Evolutionary conservation across 2,329 filamentous ascomycete genomes (phyloP).

Genomic region (Byssochlamys sp.): DNA sequence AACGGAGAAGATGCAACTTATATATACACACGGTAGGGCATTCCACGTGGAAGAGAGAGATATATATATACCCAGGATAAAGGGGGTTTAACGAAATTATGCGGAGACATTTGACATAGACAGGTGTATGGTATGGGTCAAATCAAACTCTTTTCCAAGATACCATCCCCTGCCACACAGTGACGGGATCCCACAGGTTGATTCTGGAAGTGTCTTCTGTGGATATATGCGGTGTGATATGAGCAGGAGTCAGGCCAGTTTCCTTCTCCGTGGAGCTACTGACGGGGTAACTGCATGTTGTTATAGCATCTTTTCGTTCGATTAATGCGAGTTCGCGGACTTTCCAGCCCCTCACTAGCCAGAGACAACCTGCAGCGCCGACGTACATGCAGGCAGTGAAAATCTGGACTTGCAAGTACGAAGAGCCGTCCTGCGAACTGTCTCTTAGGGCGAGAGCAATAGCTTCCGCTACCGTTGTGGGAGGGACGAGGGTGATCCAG

Average conservation of each 20-base stretch:
- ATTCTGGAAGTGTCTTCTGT: neutral
- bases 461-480: conserved; percentile 40
- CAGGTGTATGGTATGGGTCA: neutral
- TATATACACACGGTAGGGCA: no score
- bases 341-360: conserved; percentile 34
- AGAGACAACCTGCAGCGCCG: conserved; percentile 41
- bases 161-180: conserved; percentile 23
- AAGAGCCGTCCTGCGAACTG: conserved; percentile 13
- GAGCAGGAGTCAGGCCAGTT: neutral
- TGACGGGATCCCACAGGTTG: conserved; percentile 18
- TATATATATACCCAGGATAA: no score
- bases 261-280: conserved; percentile 7
- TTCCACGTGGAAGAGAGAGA: no score
- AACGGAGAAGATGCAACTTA: no score
- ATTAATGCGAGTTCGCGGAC: conserved; percentile 22
- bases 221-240: conserved; percentile 2
- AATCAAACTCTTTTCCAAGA: conserved; percentile 19
- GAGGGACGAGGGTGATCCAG: conserved; percentile 50
- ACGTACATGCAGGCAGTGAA: conserved; percentile 56
- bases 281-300: conserved; percentile 1
- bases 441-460: conserved; percentile 53
- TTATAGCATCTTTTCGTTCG: conserved; percentile 5
- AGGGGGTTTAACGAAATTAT: no score
- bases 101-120: no score
- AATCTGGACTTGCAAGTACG: conserved; percentile 37